A percentile compares a stretch with the other conserved stretches of the same genome.
phyloP scores from a whole-genome alignment of 805 yeast species.

The Starmerella ratchasimensis region DNA sequence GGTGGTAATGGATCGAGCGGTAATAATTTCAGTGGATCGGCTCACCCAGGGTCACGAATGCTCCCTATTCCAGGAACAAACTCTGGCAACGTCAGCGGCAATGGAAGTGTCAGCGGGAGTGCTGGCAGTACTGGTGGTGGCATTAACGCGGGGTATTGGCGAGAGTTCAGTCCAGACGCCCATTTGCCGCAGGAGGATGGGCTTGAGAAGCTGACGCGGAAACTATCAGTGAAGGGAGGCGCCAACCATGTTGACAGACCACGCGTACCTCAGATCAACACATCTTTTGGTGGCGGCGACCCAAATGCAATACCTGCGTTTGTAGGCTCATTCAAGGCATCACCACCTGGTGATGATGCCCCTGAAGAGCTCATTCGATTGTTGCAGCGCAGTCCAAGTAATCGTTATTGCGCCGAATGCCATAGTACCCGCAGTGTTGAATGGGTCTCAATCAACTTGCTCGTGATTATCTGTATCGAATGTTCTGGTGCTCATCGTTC shows the following conservation, averaged over 20 bases:
- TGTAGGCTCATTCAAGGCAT: not conserved
- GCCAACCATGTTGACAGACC: slow-evolving; percentile 9
- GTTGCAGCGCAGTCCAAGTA: slow-evolving; percentile 33
- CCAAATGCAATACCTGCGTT: not conserved
- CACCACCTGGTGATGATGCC: not conserved
- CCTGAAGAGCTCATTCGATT: slow-evolving; percentile 9
- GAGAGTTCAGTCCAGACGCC: too few species aligned
- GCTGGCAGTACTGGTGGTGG: too few species aligned
- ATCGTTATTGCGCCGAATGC: slow-evolving; percentile 68
- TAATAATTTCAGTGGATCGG: too few species aligned
- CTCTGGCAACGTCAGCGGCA: too few species aligned
- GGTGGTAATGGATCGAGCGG: too few species aligned
- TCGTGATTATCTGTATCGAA: slow-evolving; percentile 62
- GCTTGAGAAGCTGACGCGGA: slow-evolving; percentile 18
- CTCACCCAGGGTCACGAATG: too few species aligned
- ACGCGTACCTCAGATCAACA: slow-evolving; percentile 15
- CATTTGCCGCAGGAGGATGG: slow-evolving; percentile 1
- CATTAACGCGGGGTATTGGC: too few species aligned
- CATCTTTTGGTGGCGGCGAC: slow-evolving; percentile 5
- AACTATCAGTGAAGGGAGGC: slow-evolving; percentile 15
- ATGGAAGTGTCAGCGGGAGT: too few species aligned
- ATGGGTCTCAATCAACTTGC: slow-evolving; percentile 70
- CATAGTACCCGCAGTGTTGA: slow-evolving; percentile 48
- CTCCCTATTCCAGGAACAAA: too few species aligned
- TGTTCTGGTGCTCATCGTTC: slow-evolving; percentile 85